Evolutionary conservation across 768 basidiomycete genomes (phyloP).

Genomic region (Lactarius sanguifluus): DNA sequence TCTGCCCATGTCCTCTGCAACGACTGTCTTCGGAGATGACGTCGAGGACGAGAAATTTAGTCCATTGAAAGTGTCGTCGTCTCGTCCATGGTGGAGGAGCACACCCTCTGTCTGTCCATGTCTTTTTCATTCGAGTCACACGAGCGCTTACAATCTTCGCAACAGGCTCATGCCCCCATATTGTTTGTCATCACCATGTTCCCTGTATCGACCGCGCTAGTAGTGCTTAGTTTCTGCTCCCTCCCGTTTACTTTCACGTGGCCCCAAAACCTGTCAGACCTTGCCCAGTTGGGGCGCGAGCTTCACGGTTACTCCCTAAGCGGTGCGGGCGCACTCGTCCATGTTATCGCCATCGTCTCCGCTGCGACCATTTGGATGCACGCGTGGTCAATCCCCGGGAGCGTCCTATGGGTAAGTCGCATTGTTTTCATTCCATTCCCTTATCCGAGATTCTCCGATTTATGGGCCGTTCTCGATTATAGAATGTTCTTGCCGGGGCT

Average conservation of each 20-base stretch:
- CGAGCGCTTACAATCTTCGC: slow-evolving; percentile 26
- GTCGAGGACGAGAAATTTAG: slow-evolving; percentile 14
- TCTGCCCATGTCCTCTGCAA: slow-evolving; percentile 26
- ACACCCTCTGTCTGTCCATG: slow-evolving; percentile 24
- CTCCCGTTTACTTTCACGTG: slow-evolving; percentile 73
- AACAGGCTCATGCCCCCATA: slow-evolving; percentile 56
- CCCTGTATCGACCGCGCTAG: slow-evolving; percentile 61
- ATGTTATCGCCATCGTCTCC: slow-evolving; percentile 81
- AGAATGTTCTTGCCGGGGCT: slow-evolving; percentile 91
- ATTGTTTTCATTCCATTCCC: slow-evolving; percentile 9
- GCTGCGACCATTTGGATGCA: slow-evolving; percentile 93
- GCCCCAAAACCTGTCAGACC: slow-evolving; percentile 74
- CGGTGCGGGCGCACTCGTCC: slow-evolving; percentile 59
- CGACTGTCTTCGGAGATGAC: slow-evolving; percentile 15
- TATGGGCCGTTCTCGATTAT: slow-evolving; percentile 7
- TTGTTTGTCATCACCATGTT: slow-evolving; percentile 70
- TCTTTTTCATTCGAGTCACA: slow-evolving; percentile 22
- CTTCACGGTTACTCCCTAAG: slow-evolving; percentile 78
- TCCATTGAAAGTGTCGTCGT: background rate
- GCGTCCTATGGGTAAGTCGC: slow-evolving; percentile 78
- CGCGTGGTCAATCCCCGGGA: slow-evolving; percentile 95
- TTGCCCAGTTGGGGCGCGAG: slow-evolving; percentile 71
- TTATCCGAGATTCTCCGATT: slow-evolving; percentile 10
- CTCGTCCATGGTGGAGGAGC: slow-evolving; percentile 25
- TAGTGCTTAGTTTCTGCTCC: slow-evolving; percentile 48